Conservation (phyloP, 805 yeast species). For the Wickerhamomyces chaumierensis region DNA sequence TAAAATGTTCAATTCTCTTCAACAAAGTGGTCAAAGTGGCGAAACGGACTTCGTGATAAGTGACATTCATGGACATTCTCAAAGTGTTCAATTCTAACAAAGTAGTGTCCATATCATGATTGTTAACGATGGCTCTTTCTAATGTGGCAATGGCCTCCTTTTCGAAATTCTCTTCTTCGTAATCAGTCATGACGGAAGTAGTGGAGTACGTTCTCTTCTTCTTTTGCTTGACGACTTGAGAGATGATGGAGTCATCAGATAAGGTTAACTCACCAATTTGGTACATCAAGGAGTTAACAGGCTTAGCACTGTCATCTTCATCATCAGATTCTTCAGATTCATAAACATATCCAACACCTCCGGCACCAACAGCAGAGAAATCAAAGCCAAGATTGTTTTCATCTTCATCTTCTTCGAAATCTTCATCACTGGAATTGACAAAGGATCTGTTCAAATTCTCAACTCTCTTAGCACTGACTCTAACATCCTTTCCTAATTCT, state of each 20-base stretch:
- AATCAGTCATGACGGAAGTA: slow-evolving; percentile 34
- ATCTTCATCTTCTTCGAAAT: slow-evolving; percentile 9
- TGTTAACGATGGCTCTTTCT: slow-evolving; percentile 81
- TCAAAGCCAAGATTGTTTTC: slow-evolving; percentile 2
- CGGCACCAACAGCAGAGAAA: slow-evolving; percentile 7
- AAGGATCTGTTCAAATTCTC: slow-evolving; percentile 7
- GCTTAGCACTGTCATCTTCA: slow-evolving; percentile 15
- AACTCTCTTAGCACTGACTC: slow-evolving; percentile 40
- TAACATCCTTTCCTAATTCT: slow-evolving; percentile 35
- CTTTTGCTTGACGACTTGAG: slow-evolving; percentile 29
- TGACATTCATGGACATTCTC: slow-evolving; percentile 95
- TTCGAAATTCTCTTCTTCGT: slow-evolving; percentile 65
- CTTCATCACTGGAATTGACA: slow-evolving; percentile 17
- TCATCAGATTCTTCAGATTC: slow-evolving; percentile 23
- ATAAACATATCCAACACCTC: slow-evolving; percentile 25
- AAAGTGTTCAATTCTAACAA: slow-evolving; percentile 84
- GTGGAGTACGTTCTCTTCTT: slow-evolving; percentile 33
- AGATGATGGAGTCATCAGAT: slow-evolving; percentile 49
- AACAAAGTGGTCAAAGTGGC: slow-evolving; percentile 72
- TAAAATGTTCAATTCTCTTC: slow-evolving; percentile 57
- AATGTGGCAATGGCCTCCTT: slow-evolving; percentile 91
- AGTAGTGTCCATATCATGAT: slow-evolving; percentile 91
- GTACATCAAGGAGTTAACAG: slow-evolving; percentile 28
- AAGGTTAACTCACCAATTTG: slow-evolving; percentile 35
- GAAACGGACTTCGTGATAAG: slow-evolving; percentile 82